These are phyloP conservation scores for Dillenia turbinata DNA, from an alignment of 164 flowering plant genomes.

Conservation along the genomic window DNA sequence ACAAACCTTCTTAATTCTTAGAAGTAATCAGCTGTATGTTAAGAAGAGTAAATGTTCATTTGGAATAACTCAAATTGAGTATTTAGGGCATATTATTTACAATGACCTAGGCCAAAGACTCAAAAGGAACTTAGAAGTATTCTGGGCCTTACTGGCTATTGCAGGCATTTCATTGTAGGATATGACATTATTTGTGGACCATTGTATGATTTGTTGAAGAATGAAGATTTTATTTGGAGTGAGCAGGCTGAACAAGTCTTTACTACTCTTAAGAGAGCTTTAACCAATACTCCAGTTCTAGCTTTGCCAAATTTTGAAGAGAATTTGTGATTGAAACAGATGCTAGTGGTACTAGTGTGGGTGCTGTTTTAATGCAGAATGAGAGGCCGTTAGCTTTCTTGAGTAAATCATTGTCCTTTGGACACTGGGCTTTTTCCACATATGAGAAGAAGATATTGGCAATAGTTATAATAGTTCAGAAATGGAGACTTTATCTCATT, in stretches of 20 bases:
- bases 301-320: conserved; percentile 2
- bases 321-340: too few species aligned
- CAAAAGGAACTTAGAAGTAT: too few species aligned
- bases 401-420: neutral
- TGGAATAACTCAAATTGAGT: too few species aligned
- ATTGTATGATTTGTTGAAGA: conserved; percentile 1
- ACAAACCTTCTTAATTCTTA: too few species aligned
- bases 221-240: neutral
- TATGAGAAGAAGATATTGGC: too few species aligned
- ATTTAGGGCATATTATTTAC: too few species aligned
- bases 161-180: too few species aligned
- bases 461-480: neutral
- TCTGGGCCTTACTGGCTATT: too few species aligned
- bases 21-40: too few species aligned
- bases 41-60: too few species aligned
- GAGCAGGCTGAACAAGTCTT: neutral
- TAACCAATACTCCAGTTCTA: conserved; percentile 8
- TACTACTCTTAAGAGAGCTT: neutral
- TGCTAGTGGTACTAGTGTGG: neutral
- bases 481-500: conserved; percentile 4
- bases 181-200: conserved; percentile 1
- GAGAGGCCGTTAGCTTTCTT: conserved; percentile 5
- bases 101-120: too few species aligned
- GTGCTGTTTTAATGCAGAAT: conserved; percentile 7
- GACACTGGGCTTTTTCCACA: neutral